Conservation (phyloP, 1,284 basidiomycete genomes). For the Ustilago curta region DNA sequence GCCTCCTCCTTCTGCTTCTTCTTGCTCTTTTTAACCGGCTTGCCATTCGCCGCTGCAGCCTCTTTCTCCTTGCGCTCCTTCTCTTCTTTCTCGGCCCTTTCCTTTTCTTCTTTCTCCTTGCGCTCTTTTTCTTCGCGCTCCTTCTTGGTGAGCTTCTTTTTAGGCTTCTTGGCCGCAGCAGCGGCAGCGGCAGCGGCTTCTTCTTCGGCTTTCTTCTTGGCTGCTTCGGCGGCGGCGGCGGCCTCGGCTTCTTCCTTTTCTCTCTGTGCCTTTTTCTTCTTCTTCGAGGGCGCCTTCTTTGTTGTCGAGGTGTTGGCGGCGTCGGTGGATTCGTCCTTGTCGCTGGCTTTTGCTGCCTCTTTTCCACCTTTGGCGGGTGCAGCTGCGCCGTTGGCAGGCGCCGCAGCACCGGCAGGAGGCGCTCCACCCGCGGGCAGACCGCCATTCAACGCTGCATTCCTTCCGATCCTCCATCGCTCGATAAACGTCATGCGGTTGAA, state of each 20-base stretch:
- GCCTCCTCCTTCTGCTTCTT: slow-evolving; percentile 55
- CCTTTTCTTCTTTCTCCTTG: slow-evolving; percentile 50
- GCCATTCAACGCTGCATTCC: slow-evolving; percentile 50
- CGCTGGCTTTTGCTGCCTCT: slow-evolving; percentile 34
- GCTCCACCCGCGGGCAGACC: slow-evolving; percentile 5
- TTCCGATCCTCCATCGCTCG: slow-evolving; percentile 54
- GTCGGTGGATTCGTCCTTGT: slow-evolving; percentile 36
- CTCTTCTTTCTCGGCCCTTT: slow-evolving; percentile 60
- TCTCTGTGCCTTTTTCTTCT: slow-evolving; percentile 57
- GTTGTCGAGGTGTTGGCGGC: slow-evolving; percentile 21
- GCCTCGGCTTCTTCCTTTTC: slow-evolving; percentile 54
- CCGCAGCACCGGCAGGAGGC: slow-evolving; percentile 10
- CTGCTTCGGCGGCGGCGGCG: slow-evolving; percentile 43
- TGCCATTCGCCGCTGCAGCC: slow-evolving; percentile 16
- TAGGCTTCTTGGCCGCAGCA: slow-evolving; percentile 39
- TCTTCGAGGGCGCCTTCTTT: slow-evolving; percentile 52
- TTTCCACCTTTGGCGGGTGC: slow-evolving; percentile 33
- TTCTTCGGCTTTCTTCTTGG: slow-evolving; percentile 49
- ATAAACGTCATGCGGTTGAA: slow-evolving; percentile 62
- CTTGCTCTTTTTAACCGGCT: slow-evolving; percentile 52
- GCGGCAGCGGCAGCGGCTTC: slow-evolving; percentile 39
- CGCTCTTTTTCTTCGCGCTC: slow-evolving; percentile 45
- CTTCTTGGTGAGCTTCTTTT: slow-evolving; percentile 61
- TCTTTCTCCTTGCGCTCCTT: slow-evolving; percentile 53
- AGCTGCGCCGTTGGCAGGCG: slow-evolving; percentile 21